These are phyloP conservation scores for Podaxis pistillaris DNA, from an alignment of 768 basidiomycete species.

Conservation along the genomic window DNA sequence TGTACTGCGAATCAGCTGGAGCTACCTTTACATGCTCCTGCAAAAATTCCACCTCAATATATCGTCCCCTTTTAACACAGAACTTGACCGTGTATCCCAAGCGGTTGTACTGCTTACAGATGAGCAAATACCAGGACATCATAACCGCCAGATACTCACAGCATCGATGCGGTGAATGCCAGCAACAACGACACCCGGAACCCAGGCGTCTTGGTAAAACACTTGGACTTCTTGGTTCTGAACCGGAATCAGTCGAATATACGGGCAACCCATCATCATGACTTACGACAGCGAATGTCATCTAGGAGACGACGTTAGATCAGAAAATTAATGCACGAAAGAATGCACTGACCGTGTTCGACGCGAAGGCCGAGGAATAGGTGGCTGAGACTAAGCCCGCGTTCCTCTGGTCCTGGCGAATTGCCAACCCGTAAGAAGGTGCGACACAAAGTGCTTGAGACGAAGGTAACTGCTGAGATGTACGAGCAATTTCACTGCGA, in stretches of 20 bases:
- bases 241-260: not conserved
- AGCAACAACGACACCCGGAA: not conserved
- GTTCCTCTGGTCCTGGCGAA: not conserved
- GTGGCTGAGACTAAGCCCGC: not conserved
- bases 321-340: not conserved
- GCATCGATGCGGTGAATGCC: not conserved
- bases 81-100: not conserved
- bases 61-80: not conserved
- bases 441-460: not conserved
- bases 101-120: not conserved
- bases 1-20: not conserved
- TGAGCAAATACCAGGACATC: not conserved
- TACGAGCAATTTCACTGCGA: not conserved
- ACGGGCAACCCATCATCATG: not conserved
- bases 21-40: not conserved
- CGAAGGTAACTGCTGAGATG: not conserved
- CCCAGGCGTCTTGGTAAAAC: not conserved
- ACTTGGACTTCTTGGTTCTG: conserved; percentile 2
- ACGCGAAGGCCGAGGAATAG: not conserved
- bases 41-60: not conserved
- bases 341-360: not conserved
- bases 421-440: not conserved
- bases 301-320: not conserved
- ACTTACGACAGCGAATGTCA: not conserved
- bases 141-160: not conserved